Conservation (phyloP, 2,329 filamentous ascomycete species). For the Bisporella sp. region DNA sequence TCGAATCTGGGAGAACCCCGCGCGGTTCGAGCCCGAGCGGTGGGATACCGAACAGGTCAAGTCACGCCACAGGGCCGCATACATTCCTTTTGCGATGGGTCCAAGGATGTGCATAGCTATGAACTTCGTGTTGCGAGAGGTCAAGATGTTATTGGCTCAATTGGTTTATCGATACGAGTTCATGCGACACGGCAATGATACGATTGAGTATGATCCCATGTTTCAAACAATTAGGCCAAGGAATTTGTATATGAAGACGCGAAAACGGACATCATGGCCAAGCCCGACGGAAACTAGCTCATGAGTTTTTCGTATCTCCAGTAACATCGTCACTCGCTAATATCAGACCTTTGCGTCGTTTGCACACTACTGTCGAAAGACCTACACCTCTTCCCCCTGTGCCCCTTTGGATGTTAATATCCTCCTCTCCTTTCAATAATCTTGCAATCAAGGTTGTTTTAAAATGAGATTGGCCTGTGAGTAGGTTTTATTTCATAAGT, state of each 20-base stretch:
- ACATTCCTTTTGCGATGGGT: conserved; percentile 31
- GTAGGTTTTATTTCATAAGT: too few species aligned
- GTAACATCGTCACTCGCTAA: too few species aligned
- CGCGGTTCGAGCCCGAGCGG: conserved; percentile 15
- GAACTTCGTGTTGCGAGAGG: conserved; percentile 33
- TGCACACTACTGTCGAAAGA: too few species aligned
- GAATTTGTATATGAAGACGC: conserved; percentile 27
- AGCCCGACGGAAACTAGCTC: too few species aligned
- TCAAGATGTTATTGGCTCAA: conserved; percentile 31
- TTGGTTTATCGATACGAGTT: conserved; percentile 33
- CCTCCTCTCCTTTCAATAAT: too few species aligned
- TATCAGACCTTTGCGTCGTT: too few species aligned
- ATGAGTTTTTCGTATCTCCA: too few species aligned
- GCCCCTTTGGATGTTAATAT: too few species aligned
- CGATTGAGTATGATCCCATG: conserved; percentile 33
- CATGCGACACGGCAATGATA: conserved; percentile 24
- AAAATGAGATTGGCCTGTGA: too few species aligned
- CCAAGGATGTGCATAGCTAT: conserved; percentile 33
- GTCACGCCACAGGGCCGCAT: conserved; percentile 17
- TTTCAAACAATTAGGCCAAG: conserved; percentile 34
- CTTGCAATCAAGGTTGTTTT: too few species aligned
- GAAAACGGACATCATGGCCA: conserved; percentile 17
- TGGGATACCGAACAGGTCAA: conserved; percentile 16
- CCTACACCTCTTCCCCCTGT: too few species aligned
- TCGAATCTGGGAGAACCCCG: conserved; percentile 14